A percentile compares a stretch with the other conserved stretches of the same genome.
phyloP scores from a whole-genome alignment of 805 yeast genomes.

The Candida nitratophila region DNA sequence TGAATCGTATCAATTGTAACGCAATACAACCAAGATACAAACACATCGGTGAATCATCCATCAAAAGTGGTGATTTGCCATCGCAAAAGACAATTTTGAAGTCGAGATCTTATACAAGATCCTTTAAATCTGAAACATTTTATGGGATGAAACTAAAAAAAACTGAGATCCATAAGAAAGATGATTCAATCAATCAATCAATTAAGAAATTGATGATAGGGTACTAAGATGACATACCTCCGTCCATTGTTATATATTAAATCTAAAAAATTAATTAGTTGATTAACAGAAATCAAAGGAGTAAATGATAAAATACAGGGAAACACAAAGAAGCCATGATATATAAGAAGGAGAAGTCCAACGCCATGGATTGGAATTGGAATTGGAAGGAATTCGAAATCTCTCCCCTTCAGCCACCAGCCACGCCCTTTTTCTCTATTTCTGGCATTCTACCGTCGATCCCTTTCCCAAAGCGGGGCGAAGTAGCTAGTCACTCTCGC shows the following conservation, averaged over 20 bases:
- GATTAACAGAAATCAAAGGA: constrained; percentile 2
- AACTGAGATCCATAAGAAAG: too few species aligned
- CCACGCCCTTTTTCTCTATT: too few species aligned
- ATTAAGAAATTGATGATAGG: not conserved
- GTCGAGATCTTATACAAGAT: too few species aligned
- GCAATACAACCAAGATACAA: not conserved
- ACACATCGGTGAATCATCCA: too few species aligned
- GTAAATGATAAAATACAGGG: constrained; percentile 9
- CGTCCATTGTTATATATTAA: constrained; percentile 41
- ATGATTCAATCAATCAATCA: constrained; percentile 1
- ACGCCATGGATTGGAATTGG: not conserved
- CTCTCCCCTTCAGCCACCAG: too few species aligned
- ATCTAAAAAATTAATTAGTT: constrained; percentile 6
- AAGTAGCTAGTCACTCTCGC: too few species aligned
- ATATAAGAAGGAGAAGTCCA: not conserved
- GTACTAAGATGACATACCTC: constrained; percentile 37
- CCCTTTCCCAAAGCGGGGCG: too few species aligned
- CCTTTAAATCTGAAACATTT: too few species aligned
- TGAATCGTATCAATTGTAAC: not conserved
- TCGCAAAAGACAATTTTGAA: not conserved
- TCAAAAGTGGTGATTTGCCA: too few species aligned
- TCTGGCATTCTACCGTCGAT: too few species aligned
- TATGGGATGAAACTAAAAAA: too few species aligned
- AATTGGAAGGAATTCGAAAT: not conserved
- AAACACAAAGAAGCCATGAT: constrained; percentile 1